phyloP scores from a whole-genome alignment of 106 monocot genomes.

The Dendrobium nobile region DNA sequence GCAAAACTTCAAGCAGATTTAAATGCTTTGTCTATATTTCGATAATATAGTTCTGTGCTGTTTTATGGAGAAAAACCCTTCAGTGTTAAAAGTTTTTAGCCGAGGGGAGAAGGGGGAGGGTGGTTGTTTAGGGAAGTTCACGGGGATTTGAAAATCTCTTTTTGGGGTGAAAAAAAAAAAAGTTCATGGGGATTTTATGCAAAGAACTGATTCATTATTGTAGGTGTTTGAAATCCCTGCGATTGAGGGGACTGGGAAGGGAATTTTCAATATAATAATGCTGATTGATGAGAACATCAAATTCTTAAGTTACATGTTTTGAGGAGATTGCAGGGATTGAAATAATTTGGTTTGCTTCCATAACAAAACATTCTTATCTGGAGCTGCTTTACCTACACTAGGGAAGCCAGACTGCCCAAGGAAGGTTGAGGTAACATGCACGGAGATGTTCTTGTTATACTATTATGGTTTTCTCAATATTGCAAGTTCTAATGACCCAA shows the following conservation, averaged over 20 bases:
- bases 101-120: background rate
- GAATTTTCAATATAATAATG: background rate
- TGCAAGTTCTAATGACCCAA: no score
- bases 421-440: background rate
- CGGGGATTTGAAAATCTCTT: no score
- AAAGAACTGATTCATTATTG: background rate
- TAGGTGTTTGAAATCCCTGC: background rate
- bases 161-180: background rate
- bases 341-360: background rate
- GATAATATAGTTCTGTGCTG: background rate
- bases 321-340: background rate
- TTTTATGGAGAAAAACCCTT: background rate
- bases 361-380: background rate
- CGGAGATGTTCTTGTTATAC: background rate
- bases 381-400: background rate
- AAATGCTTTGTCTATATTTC: background rate
- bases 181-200: no score
- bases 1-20: background rate
- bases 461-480: background rate
- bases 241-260: background rate
- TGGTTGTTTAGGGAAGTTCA: background rate
- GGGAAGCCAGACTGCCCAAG: background rate
- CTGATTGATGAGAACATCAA: background rate
- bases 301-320: background rate
- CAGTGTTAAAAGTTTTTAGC: background rate